Percentiles rank a stretch among this genome's conserved stretches.
Conservation (phyloP, 768 basidiomycete genomes). For the Leucosporidium scottii region DNA sequence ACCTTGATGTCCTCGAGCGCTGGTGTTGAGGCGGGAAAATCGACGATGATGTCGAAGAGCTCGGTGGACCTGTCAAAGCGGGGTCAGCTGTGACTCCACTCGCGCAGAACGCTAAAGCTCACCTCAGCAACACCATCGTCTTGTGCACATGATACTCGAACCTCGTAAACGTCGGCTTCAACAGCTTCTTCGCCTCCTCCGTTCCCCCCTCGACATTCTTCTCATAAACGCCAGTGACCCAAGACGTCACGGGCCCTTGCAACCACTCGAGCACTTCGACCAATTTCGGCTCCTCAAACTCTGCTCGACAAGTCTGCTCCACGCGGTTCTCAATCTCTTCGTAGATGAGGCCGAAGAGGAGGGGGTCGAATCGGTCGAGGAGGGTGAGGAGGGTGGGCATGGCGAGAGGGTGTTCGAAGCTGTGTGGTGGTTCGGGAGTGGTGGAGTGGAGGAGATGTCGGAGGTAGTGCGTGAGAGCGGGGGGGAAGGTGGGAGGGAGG, state of each 20-base stretch:
- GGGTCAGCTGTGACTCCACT: constrained; percentile 40
- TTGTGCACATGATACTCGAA: constrained; percentile 94
- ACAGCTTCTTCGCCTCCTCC: constrained; percentile 37
- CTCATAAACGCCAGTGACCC: constrained; percentile 31
- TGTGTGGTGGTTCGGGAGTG: constrained; percentile 34
- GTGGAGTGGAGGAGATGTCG: constrained; percentile 8
- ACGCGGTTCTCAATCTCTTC: constrained; percentile 76
- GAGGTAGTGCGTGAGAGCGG: constrained; percentile 14
- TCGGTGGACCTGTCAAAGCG: constrained; percentile 51
- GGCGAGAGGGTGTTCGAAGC: constrained; percentile 49
- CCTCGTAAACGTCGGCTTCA: constrained; percentile 62
- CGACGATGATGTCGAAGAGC: constrained; percentile 93
- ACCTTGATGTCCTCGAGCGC: constrained; percentile 83
- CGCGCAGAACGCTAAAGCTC: constrained; percentile 37
- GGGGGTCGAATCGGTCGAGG: constrained; percentile 71
- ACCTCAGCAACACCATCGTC: constrained; percentile 8
- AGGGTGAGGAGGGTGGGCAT: constrained; percentile 53
- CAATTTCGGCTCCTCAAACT: constrained; percentile 62
- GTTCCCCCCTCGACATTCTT: constrained; percentile 42
- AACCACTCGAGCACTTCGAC: constrained; percentile 60
- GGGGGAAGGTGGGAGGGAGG: constrained; percentile 25
- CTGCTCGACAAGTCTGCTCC: constrained; percentile 55
- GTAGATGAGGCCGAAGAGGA: constrained; percentile 76
- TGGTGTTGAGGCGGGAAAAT: constrained; percentile 77
- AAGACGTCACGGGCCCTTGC: constrained; percentile 52